Evolutionary conservation across 1,139 yeast species (phyloP), one percentile per base, ranked within the genome.

Genomic region (Zygosaccharomyces sapae): DNA sequence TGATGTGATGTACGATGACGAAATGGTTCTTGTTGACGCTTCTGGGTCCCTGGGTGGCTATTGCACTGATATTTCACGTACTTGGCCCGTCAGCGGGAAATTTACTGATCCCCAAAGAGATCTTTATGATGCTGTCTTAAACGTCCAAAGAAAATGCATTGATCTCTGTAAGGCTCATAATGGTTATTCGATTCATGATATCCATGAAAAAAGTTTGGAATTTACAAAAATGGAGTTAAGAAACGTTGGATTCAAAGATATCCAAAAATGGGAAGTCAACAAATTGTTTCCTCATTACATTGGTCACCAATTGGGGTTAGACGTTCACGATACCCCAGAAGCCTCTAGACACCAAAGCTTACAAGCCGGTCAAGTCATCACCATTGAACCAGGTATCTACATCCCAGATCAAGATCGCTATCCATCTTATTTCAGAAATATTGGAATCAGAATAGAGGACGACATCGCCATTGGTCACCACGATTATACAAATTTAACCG

Each of bases 371-470:
- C 88, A 84, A 58, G 97, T 92, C 2, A 73, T 92, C 40, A 92
- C 98, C 1, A 81, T 92, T 29, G 98, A 92, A 63, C 98, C 98
- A 0, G 98, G 98, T 22, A 76, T 92, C 33, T 92, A 92, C 63
- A 79, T 94, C 38, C 97, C 97, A 0, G 71, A 75, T 55, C 77
- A 76, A 50, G 70, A 70, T 39, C 74, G 72, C 52, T 90, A 83
- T 76, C 97, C 98, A 35, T 75, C 77, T 54, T 81, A 80, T 58
- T 90, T 79, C 70, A 84, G 88, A 57, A 94, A 94, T 19, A 84
- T 94, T 50, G 99, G 98, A 1, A 84, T 94, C 22, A 79, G 99
- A 59, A 86, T 94, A 31, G 99, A 94, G 66, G 99, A 94, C 68
- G 92, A 92, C 63, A 75, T 86, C 27, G 92, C 86, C 0, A 82